phyloP scores from a whole-genome alignment of 2,329 filamentous ascomycete genomes.

The Diaporthe sp. region DNA sequence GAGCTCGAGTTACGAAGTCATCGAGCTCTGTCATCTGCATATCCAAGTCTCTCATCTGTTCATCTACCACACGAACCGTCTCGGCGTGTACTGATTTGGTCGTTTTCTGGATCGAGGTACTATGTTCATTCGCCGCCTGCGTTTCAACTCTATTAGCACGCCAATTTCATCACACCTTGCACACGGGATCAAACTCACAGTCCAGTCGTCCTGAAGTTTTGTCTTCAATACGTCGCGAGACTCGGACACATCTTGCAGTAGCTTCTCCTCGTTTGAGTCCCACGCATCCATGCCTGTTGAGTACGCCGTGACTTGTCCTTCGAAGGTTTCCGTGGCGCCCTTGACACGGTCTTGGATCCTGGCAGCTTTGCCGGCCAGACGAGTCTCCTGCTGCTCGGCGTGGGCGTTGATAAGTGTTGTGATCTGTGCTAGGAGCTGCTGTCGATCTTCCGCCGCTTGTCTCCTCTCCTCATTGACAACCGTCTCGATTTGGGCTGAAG shows the following conservation, averaged over 20 bases:
- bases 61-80: conserved; percentile 89
- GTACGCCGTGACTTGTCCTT: conserved; percentile 76
- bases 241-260: conserved; percentile 78
- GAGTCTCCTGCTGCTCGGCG: conserved; percentile 78
- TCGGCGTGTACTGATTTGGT: conserved; percentile 91
- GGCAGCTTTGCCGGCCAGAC: conserved; percentile 75
- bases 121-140: conserved; percentile 81
- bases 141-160: conserved; percentile 44
- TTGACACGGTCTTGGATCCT: conserved; percentile 75
- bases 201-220: conserved; percentile 90
- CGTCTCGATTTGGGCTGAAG: conserved; percentile 76
- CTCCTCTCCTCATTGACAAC: conserved; percentile 82
- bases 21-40: conserved; percentile 92
- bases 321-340: conserved; percentile 74
- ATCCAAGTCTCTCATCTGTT: conserved; percentile 88
- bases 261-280: conserved; percentile 75
- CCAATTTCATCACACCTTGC: conserved; percentile 48
- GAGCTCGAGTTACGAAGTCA: conserved; percentile 87
- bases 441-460: conserved; percentile 79
- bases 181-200: conserved; percentile 72
- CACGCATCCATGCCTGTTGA: conserved; percentile 80
- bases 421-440: conserved; percentile 82
- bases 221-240: conserved; percentile 84
- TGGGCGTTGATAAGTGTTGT: conserved; percentile 81
- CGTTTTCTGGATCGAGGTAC: conserved; percentile 84